Evolutionary conservation across 306 rosid species (phyloP), one percentile per base, ranked within the genome.

Genomic region (Dryas alaskensis): DNA sequence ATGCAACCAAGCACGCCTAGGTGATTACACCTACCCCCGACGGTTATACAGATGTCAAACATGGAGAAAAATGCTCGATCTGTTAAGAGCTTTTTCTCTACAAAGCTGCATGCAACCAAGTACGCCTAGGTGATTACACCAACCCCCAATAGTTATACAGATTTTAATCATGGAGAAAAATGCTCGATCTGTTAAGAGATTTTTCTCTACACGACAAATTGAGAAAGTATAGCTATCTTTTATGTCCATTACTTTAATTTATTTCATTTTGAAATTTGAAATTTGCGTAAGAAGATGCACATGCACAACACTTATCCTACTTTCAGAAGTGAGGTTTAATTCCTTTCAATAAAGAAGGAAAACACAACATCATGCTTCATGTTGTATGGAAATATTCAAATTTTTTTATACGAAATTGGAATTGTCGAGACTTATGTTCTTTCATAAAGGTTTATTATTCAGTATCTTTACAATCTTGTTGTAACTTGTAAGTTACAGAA

Each of bases 11-110:
- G 17, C 43, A 42, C 14, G 65, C 40, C 37, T 57, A 65, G 52
- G 61, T 54, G 67, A 72, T 55, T 52, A 78, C 77, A 65, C 54
- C 53, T 65, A 67, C 68, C 82, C 22, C 3, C 37, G 37, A 31
- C 37, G 37, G 37, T 1, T 31, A 31, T 31, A 31, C 37, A 31
- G 37, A 45, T 50, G 62, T 62, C 48, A 5, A 16, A 39, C 70
- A 37, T 71, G 61, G 17, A 10, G 50, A 7, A 49, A 17, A 48
- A 17, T 3, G 37, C 52, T 62, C 22, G 9, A 73, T 16, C 19
- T 52, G 42, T 42, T 31, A 69, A 68, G 13, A 45, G 50, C 37
- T 31, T 4, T 13, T 13, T 31, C 37, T 31, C 13, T 3, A 27
- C 63, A 51, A 57, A 55, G 51, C 6, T 78, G 53, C 63, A 78